Conservation (phyloP, 352 stramenopile genomes). For the Phytophthora pini region DNA sequence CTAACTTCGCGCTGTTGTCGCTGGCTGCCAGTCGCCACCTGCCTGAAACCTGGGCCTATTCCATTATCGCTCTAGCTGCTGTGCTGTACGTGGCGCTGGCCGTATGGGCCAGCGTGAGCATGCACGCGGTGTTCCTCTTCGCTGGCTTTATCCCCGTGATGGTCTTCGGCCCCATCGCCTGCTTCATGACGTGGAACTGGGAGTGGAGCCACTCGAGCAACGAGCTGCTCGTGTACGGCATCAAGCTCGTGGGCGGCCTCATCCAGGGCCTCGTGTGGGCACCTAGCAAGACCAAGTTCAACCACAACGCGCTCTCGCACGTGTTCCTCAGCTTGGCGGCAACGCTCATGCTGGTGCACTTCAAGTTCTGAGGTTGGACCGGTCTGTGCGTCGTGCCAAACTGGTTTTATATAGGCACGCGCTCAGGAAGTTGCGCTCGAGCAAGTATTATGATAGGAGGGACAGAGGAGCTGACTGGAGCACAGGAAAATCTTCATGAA, state of each 20-base stretch:
- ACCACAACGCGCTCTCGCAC: slow-evolving; percentile 90
- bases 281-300: slow-evolving; percentile 86
- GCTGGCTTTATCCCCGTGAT: slow-evolving; percentile 84
- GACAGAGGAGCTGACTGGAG: slow-evolving; percentile 21
- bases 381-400: slow-evolving; percentile 7
- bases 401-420: slow-evolving; percentile 29
- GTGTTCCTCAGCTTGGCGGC: slow-evolving; percentile 84
- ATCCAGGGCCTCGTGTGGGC: slow-evolving; percentile 85
- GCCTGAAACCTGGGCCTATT: slow-evolving; percentile 76
- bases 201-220: slow-evolving; percentile 82
- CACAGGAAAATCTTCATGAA: slow-evolving; percentile 34
- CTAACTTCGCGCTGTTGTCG: slow-evolving; percentile 86
- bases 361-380: slow-evolving; percentile 54
- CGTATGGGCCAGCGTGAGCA: slow-evolving; percentile 84
- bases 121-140: slow-evolving; percentile 86
- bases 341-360: slow-evolving; percentile 88
- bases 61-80: slow-evolving; percentile 72
- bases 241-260: slow-evolving; percentile 81
- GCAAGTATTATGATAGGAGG: slow-evolving; percentile 32
- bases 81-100: slow-evolving; percentile 72
- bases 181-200: slow-evolving; percentile 82
- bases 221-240: slow-evolving; percentile 81
- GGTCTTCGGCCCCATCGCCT: slow-evolving; percentile 78
- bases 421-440: slow-evolving; percentile 3
- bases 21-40: slow-evolving; percentile 80